Base-by-base conservation (phyloP, 306 rosid species). In the Sechiopsis laciniata region DNA sequence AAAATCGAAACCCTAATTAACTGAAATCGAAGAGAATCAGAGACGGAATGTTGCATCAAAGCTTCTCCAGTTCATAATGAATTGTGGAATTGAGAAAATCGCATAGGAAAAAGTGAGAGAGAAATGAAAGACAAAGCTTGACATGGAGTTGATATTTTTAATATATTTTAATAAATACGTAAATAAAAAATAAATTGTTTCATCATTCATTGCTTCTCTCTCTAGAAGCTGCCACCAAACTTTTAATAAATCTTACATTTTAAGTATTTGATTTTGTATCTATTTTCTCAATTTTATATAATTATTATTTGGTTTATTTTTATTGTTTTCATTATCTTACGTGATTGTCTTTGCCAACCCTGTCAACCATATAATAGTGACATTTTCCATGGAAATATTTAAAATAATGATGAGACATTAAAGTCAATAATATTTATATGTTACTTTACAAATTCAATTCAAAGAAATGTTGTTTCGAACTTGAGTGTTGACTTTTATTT, bases 1-100 rank as follows among this genome's bases (percentile, higher is more conserved):
- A 7, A 3, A 72, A 75, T 72, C 52, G 71, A 82, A 82, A 76
- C 81, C 77, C 83, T 72, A 62, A 21, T 78, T 68, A 79, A 76
- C 62, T 26, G 81, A 32, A 80, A 86, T 81, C 87, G 59, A 35
- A 72, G 78, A 75, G 73, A 69, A 80, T 62, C 77, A 61, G 15
- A 52, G 74, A 50, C 78, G 75, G 74, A 69, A 87, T 80, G 75
- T 86, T 58, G 66, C 58, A 82, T 83, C 81, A 82, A 82, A 85
- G 73, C 57, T 80, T 80, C 73, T 42, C 66, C 77, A 84, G 78
- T 76, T 76, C 74, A 60, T 78, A 79, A 76, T 77, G 74, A 87
- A 82, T 82, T 83, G 80, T 66, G 68, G 73, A 78, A 58, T 78
- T 90, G 81, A 78, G 79, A 84, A 85, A 88, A 88, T 90, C 87